Evolutionary conservation across 306 rosid genomes (phyloP).

Genomic region (Cotoneaster glaucophyllus): DNA sequence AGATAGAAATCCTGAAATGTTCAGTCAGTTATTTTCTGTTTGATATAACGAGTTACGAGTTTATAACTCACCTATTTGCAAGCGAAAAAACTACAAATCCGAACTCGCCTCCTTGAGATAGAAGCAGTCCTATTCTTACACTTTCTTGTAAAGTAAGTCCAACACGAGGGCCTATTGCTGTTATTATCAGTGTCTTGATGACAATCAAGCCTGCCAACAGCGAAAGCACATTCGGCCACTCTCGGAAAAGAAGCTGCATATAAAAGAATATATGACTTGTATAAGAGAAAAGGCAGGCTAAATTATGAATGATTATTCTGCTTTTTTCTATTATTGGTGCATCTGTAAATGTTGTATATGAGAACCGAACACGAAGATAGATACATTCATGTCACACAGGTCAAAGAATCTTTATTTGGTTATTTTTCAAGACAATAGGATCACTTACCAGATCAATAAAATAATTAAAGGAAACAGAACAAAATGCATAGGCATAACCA

Average conservation of each 20-base stretch:
- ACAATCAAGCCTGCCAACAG: constrained; percentile 87
- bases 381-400: neutral
- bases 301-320: neutral
- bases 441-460: neutral
- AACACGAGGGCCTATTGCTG: constrained; percentile 97
- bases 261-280: constrained; percentile 1
- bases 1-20: constrained; percentile 8
- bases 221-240: constrained; percentile 97
- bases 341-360: neutral
- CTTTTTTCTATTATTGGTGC: neutral
- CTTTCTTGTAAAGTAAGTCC: constrained; percentile 89
- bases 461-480: neutral
- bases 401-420: neutral
- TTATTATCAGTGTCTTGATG: constrained; percentile 89
- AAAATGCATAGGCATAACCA: neutral
- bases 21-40: constrained; percentile 3
- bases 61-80: constrained; percentile 63
- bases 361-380: neutral
- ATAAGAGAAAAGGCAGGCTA: neutral
- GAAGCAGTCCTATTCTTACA: constrained; percentile 93
- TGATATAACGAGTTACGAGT: neutral
- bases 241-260: constrained; percentile 84
- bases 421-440: neutral
- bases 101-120: constrained; percentile 98
- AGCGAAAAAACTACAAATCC: constrained; percentile 94